phyloP scores from a whole-genome alignment of 2,329 filamentous ascomycete genomes.

The Exophiala alcalophila region DNA sequence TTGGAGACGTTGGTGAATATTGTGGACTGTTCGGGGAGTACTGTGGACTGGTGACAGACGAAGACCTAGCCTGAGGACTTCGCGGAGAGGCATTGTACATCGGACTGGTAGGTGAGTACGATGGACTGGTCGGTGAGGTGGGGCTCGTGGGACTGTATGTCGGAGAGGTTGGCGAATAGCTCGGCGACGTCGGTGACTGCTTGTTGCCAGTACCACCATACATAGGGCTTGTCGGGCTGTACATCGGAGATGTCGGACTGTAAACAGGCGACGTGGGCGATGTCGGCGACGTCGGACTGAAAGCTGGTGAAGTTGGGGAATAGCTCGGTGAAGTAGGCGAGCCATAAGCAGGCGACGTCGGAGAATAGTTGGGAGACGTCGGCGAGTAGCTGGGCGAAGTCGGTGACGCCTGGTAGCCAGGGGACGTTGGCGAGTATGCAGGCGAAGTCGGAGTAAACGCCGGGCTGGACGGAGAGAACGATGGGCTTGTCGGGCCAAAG shows the following conservation, averaged over 20 bases:
- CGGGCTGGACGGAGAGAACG: constrained; percentile 55
- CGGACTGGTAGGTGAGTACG: constrained; percentile 49
- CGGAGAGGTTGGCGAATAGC: constrained; percentile 57
- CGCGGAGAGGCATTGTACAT: constrained; percentile 45
- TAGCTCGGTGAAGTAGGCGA: constrained; percentile 48
- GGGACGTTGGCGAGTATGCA: constrained; percentile 63
- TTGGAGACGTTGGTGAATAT: constrained; percentile 39
- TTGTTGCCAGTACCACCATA: constrained; percentile 37
- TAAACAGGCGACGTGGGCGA: constrained; percentile 72
- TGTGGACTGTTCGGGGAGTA: constrained; percentile 52
- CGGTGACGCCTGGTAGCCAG: constrained; percentile 63
- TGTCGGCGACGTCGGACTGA: constrained; percentile 59
- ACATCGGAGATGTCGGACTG: constrained; percentile 59
- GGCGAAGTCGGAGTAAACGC: constrained; percentile 71
- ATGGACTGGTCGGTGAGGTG: constrained; percentile 54
- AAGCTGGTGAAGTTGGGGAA: constrained; percentile 64
- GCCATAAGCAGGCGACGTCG: constrained; percentile 50
- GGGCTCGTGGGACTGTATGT: constrained; percentile 61
- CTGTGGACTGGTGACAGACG: constrained; percentile 52
- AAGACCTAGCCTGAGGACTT: constrained; percentile 37
- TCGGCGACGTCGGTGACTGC: constrained; percentile 53
- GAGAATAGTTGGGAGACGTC: constrained; percentile 58
- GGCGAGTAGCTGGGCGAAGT: constrained; percentile 67
- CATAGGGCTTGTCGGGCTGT: constrained; percentile 56
- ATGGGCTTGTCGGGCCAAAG: constrained; percentile 51